Evolutionary conservation across 2,329 filamentous ascomycete species (phyloP).

Genomic region (Hypocrella siamensis): DNA sequence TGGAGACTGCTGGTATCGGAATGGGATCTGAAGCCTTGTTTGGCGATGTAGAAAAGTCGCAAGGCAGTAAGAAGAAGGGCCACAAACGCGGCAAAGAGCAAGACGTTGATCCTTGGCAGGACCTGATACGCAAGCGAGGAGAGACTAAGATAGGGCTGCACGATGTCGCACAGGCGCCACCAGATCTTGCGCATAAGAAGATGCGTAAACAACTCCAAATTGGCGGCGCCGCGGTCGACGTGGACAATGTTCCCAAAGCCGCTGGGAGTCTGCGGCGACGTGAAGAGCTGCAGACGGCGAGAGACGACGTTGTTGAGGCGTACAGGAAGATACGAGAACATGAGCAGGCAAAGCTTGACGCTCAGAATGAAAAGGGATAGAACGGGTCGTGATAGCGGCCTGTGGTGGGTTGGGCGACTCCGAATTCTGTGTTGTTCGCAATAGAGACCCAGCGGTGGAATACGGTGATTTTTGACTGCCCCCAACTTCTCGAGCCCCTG

Average conservation of each 20-base stretch:
- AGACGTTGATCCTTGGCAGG: conserved; percentile 61
- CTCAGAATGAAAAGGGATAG: conserved; percentile 2
- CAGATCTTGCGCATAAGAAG: conserved; percentile 49
- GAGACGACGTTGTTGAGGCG: conserved; percentile 21
- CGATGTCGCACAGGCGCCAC: conserved; percentile 59
- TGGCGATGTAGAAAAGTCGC: conserved; percentile 26
- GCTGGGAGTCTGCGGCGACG: conserved; percentile 22
- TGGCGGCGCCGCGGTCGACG: conserved; percentile 17
- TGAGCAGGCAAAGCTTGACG: conserved; percentile 18
- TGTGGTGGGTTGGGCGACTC: too few relatives aligned
- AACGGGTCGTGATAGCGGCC: too few relatives aligned
- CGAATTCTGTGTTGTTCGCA: too few relatives aligned
- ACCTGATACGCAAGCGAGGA: conserved; percentile 50
- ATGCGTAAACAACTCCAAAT: conserved; percentile 17
- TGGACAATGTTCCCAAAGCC: conserved; percentile 20
- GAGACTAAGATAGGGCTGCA: conserved; percentile 35
- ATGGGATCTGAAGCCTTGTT: conserved; percentile 18
- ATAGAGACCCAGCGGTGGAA: too few relatives aligned
- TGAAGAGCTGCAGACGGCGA: conserved; percentile 20
- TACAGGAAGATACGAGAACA: conserved; percentile 22
- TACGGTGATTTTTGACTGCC: too few relatives aligned
- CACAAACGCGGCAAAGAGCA: conserved; percentile 30
- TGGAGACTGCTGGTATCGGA: conserved; percentile 39
- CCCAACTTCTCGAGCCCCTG: too few relatives aligned
- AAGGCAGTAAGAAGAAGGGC: conserved; percentile 7